These are phyloP conservation scores for Thymus quinquecostatus DNA, from an alignment of 257 asterid species.

Conservation along the genomic window DNA sequence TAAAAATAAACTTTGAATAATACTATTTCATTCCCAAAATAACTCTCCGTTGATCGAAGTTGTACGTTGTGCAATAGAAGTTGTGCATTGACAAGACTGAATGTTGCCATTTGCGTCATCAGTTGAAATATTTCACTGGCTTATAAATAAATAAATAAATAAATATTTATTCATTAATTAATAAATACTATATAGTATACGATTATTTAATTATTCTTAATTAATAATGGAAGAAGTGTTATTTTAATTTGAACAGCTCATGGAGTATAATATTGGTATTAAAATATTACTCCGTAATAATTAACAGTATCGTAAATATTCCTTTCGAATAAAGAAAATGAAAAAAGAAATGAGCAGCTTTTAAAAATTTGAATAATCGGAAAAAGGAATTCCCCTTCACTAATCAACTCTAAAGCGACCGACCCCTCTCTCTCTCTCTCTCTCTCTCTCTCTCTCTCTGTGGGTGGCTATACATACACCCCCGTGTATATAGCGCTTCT, in stretches of 20 bases:
- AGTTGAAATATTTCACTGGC: neutral
- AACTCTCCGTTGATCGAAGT: too few species aligned
- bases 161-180: neutral
- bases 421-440: constrained; percentile 24
- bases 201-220: neutral
- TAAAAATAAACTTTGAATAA: too few species aligned
- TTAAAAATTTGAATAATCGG: constrained; percentile 28
- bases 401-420: constrained; percentile 36
- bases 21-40: too few species aligned
- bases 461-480: constrained; percentile 24
- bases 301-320: constrained; percentile 15
- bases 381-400: constrained; percentile 19
- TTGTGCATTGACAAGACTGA: neutral
- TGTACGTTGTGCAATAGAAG: constrained; percentile 14
- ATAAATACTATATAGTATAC: neutral
- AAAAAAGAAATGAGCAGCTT: neutral
- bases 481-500: constrained; percentile 20
- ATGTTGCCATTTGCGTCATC: constrained; percentile 18
- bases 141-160: neutral
- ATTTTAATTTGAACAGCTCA: neutral
- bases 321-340: neutral
- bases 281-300: neutral
- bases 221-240: neutral
- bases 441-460: constrained; percentile 29
- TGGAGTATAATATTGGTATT: neutral